Evolutionary conservation across 768 basidiomycete genomes (phyloP).

Genomic region (Panaeolus papilionaceus): DNA sequence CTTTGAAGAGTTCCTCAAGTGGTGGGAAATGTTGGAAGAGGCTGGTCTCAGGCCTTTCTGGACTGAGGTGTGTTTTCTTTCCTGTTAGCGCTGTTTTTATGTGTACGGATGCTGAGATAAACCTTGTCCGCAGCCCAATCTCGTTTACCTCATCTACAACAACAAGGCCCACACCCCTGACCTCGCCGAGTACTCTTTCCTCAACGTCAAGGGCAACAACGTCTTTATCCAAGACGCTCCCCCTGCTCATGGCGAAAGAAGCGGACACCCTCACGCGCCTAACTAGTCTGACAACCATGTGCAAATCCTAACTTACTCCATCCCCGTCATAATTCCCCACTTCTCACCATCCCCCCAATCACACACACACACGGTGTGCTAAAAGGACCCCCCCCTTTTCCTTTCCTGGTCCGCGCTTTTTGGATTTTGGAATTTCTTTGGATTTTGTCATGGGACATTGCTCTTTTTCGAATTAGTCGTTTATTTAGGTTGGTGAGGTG

Average conservation of each 20-base stretch:
- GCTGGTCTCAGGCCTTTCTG: constrained; percentile 77
- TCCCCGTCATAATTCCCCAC: neutral
- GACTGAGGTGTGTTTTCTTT: constrained; percentile 51
- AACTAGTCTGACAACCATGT: neutral
- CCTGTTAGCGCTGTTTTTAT: neutral
- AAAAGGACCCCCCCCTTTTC: neutral
- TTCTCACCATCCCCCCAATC: too few relatives aligned
- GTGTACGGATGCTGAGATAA: neutral
- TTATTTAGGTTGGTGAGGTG: too few relatives aligned
- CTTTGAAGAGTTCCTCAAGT: constrained; percentile 62
- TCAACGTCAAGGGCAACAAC: constrained; percentile 58
- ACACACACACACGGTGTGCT: too few relatives aligned
- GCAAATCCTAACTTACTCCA: neutral
- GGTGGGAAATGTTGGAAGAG: constrained; percentile 74
- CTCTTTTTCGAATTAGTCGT: too few relatives aligned
- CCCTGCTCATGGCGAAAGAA: neutral
- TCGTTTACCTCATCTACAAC: constrained; percentile 61
- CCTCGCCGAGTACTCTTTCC: constrained; percentile 63
- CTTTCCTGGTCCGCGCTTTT: neutral
- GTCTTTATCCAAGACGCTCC: constrained; percentile 47
- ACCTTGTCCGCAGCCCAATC: constrained; percentile 47
- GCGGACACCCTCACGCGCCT: constrained; percentile 1
- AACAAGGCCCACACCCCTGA: constrained; percentile 52
- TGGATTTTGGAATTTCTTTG: too few relatives aligned
- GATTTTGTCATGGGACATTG: too few relatives aligned